Conservation (phyloP, 805 yeast genomes). For the Monosporozyma siamensis region DNA sequence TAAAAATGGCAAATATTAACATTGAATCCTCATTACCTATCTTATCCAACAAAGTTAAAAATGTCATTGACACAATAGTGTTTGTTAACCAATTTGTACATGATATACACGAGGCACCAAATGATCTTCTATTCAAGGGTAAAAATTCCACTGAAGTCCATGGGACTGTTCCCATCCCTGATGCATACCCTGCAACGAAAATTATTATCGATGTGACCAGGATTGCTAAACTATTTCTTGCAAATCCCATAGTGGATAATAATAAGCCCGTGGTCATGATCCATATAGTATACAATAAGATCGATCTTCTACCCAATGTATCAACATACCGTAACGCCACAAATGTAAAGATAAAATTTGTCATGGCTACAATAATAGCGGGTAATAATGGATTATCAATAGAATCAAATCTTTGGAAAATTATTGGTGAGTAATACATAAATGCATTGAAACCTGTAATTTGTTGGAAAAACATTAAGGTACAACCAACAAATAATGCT, state of each 20-base stretch:
- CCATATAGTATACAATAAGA: constrained; percentile 37
- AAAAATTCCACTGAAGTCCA: constrained; percentile 39
- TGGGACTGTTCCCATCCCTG: constrained; percentile 38
- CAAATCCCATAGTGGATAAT: constrained; percentile 27
- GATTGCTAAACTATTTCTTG: constrained; percentile 11
- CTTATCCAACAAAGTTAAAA: constrained; percentile 26
- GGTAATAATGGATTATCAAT: constrained; percentile 43
- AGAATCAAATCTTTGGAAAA: constrained; percentile 44
- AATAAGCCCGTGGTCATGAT: constrained; percentile 32
- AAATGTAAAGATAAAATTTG: constrained; percentile 47
- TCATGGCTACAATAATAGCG: constrained; percentile 44
- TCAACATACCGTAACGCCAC: constrained; percentile 45
- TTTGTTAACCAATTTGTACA: constrained; percentile 38
- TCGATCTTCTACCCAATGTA: constrained; percentile 37
- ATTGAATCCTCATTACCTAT: constrained; percentile 30
- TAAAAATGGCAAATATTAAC: constrained; percentile 28
- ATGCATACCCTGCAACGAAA: constrained; percentile 36
- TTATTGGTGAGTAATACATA: constrained; percentile 52
- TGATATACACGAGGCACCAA: constrained; percentile 36
- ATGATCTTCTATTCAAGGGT: constrained; percentile 34
- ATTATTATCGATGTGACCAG: constrained; percentile 28
- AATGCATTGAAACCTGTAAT: constrained; percentile 55
- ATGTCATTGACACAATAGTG: constrained; percentile 30
- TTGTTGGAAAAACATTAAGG: constrained; percentile 49
- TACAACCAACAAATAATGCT: constrained; percentile 40